Base-by-base conservation (phyloP, 352 stramenopile genomes). In the Albugo laibachii region DNA sequence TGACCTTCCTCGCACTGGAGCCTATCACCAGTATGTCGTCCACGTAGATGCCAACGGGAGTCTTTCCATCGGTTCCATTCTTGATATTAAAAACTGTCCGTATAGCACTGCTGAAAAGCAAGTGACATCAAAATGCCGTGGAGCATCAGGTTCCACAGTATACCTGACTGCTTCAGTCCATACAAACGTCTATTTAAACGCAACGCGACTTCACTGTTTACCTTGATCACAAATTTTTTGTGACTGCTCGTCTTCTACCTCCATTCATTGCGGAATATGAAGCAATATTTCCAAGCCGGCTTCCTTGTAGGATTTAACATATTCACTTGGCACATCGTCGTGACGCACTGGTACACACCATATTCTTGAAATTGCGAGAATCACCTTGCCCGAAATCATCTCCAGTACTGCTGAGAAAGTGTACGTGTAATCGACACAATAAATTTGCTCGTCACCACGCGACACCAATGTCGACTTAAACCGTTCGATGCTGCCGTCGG, bases 31-130 rank as follows among this genome's bases (percentile, higher is more conserved):
- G 24, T 3, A 31, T 31, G 24, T 31, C 24, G 24, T 31, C 24
- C 24, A 31, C 24, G 24, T n/a, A n/a, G n/a, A 31, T 31, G 8
- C 24, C 24, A 3, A 31, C 8, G 24, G 8, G 24, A 3, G 24
- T 31, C 8, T 31, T 31, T 10, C 24, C 24, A 31, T 31, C 24
- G 8, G 24, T 31, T 8, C 8, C 16, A 5, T 14, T 5, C 34
- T 37, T 53, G 27, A 48, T 60, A 44, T 61, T 63, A 12, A 46
- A 48, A 66, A 12, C 47, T 45, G 50, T 72, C 54, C 0, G 56
- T 54, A 13, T 56, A 36, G 21, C 52, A 55, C 27, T 61, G 47
- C 0, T 8, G 41, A 38, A 63, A 64, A 1, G 54, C 51, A 0
- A 57, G 24, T 10, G 24, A 31, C 24, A 31, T 31, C 8, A 31